These are phyloP conservation scores for Casuarina cunninghamiana DNA, from an alignment of 306 rosid species.

Conservation along the genomic window DNA sequence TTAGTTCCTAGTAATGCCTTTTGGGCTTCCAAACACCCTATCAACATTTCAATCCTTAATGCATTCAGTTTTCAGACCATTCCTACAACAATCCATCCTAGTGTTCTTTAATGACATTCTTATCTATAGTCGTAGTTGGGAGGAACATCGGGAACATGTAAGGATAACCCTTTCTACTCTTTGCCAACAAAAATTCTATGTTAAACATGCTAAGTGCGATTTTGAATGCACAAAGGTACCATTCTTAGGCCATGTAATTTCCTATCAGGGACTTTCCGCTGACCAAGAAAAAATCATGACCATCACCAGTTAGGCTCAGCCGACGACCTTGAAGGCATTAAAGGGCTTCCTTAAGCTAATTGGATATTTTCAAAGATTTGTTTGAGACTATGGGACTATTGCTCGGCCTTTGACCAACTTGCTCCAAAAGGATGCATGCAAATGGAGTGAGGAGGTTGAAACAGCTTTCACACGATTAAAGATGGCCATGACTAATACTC, in stretches of 20 bases:
- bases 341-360: background rate
- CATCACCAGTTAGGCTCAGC: no score
- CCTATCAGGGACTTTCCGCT: no score
- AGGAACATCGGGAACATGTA: no score
- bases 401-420: background rate
- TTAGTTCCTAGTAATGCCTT: background rate
- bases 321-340: background rate
- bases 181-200: no score
- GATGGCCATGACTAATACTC: background rate
- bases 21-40: background rate
- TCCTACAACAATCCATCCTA: background rate
- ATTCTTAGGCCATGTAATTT: no score
- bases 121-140: background rate
- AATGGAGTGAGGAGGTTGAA: background rate
- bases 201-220: no score
- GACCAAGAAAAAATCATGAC: no score
- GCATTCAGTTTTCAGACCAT: background rate
- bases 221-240: no score
- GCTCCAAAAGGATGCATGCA: background rate
- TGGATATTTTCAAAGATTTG: background rate
- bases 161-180: no score
- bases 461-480: background rate
- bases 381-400: background rate
- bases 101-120: background rate
- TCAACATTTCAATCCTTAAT: background rate